Percentiles rank a stretch among this genome's conserved stretches.
Conservation (phyloP, 2,329 filamentous ascomycete genomes). For the Pyrenophora teres region DNA sequence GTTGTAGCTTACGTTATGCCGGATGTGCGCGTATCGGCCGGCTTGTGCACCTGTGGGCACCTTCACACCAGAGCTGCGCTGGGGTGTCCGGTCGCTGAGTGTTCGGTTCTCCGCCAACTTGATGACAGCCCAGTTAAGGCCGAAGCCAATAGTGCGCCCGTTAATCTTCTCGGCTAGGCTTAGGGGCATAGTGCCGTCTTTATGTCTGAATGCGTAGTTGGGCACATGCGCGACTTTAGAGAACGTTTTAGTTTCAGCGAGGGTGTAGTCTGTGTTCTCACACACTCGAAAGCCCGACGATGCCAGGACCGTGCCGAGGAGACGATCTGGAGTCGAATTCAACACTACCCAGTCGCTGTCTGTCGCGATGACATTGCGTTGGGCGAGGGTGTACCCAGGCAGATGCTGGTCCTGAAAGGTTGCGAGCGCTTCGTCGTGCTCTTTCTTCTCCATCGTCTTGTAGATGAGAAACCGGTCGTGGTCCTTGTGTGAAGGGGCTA, state of each 20-base stretch:
- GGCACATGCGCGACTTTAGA: background rate
- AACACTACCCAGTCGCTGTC: background rate
- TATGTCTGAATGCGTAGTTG: background rate
- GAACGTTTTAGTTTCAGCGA: background rate
- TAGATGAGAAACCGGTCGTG: too few species aligned
- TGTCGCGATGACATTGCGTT: background rate
- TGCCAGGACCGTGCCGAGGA: background rate
- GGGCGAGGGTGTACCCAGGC: background rate
- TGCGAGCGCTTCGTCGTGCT: background rate
- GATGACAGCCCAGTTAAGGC: background rate
- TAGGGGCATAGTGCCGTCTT: background rate
- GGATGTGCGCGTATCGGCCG: background rate
- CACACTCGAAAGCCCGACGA: background rate
- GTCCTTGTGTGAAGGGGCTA: background rate
- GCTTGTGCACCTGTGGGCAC: background rate
- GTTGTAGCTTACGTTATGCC: background rate
- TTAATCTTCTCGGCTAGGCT: background rate
- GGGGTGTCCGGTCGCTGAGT: background rate
- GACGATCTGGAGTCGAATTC: background rate
- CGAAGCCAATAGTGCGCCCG: background rate
- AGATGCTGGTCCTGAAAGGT: background rate
- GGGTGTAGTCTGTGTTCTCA: background rate
- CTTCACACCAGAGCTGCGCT: background rate
- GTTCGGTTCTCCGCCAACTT: background rate
- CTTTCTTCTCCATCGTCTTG: background rate